phyloP scores from a whole-genome alignment of 345 rosid species.

The Citrus maxima region DNA sequence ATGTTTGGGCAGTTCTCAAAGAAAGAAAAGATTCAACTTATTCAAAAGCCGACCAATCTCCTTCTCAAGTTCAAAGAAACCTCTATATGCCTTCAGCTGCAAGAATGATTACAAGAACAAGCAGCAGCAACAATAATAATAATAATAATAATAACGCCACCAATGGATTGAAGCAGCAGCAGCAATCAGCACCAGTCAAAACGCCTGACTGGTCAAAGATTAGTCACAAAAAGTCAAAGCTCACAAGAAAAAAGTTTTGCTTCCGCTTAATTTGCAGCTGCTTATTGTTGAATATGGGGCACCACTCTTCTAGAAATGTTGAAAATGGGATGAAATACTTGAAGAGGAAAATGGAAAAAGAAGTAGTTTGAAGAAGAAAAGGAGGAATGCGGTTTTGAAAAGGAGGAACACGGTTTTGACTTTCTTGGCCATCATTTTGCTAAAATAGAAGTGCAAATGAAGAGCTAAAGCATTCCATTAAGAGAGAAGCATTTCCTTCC shows the following conservation, averaged over 20 bases:
- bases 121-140: background rate
- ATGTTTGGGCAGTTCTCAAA: slow-evolving; percentile 40
- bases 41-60: slow-evolving; percentile 3
- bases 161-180: slow-evolving; percentile 20
- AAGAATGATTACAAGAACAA: slow-evolving; percentile 47
- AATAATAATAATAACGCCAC: slow-evolving; percentile 10
- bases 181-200: slow-evolving; percentile 67
- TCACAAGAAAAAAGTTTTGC: background rate
- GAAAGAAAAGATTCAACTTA: slow-evolving; percentile 27
- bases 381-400: too few species aligned
- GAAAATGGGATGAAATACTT: too few species aligned
- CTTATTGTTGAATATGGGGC: too few species aligned
- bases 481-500: too few species aligned
- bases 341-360: too few species aligned
- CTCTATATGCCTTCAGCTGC: slow-evolving; percentile 33
- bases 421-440: too few species aligned
- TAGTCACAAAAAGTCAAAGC: slow-evolving; percentile 30
- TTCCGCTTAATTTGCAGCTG: too few species aligned
- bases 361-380: too few species aligned
- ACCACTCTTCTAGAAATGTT: too few species aligned
- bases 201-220: slow-evolving; percentile 68
- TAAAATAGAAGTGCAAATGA: too few species aligned
- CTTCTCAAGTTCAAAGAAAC: slow-evolving; percentile 28
- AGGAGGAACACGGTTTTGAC: too few species aligned
- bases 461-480: too few species aligned